Base-by-base conservation (phyloP, 345 rosid genomes). In the Eucalyptus brandiana region DNA sequence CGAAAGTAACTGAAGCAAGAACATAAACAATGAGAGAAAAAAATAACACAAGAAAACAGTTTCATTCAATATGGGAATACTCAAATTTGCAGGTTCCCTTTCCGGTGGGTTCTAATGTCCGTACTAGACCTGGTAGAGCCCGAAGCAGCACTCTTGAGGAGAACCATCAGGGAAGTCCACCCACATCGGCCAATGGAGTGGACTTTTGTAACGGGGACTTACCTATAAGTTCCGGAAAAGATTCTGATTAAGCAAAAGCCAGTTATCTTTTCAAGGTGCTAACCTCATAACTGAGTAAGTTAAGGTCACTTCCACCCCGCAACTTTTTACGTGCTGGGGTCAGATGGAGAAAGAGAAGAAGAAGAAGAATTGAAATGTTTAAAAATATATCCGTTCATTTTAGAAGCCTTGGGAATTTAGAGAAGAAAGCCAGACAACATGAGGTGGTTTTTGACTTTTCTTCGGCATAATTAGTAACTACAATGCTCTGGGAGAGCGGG, bases 81-180 rank as follows among this genome's bases (percentile, higher is more conserved):
- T 37, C 45, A 40, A 76, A 76, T 76, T 37, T 89, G 90, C 91
- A 95, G 97, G 93, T 95, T 48, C 97, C 98, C 47, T 96, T 95
- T 87, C 97, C 98, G n/a, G 90, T 93, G 91, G 97, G 97, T 44
- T 93, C 89, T 72, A 94, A 92, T 62, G 90, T 94, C 90, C 93
- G 96, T 88, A 89, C 92, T 50, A 92, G 96, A 89, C 90, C 93
- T 7, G 94, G 94, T 87, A 95, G 93, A 90, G 89, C 92, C 87
- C 91, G 90, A 81, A 87, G 88, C 44, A 81, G 54, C 51, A 60
- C 80, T 87, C 89, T 54, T 3, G 94, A 92, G 67, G 94, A 92
- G 89, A 92, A 58, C 86, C 89, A 93, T 86, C 92, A 88, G 30
- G 94, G 90, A 90, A 88, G 88, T 88, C 88, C 90, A 6, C 80